Percentiles rank a stretch among this genome's conserved stretches.
Conservation (phyloP, 805 yeast species). For the Phaffomyces antillensis region DNA sequence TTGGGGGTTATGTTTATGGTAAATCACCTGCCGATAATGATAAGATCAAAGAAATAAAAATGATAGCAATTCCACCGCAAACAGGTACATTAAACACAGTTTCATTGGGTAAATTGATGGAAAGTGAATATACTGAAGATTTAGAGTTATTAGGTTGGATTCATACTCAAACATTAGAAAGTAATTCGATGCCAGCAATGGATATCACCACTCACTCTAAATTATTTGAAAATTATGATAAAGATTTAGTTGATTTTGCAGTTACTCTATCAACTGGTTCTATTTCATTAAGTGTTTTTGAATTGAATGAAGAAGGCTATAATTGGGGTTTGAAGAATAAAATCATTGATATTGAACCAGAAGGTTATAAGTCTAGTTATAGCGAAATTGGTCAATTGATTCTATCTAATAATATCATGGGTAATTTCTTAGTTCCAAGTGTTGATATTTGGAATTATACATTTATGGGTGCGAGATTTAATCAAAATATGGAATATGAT, state of each 20-base stretch:
- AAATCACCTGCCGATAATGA: conserved; percentile 64
- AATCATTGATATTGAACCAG: conserved; percentile 48
- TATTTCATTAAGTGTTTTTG: conserved; percentile 63
- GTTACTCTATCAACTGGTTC: conserved; percentile 82
- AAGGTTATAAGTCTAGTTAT: conserved; percentile 58
- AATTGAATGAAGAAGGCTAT: conserved; percentile 55
- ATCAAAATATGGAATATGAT: conserved; percentile 47
- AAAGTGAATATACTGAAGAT: conserved; percentile 49
- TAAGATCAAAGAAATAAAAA: conserved; percentile 69
- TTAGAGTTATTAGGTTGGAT: conserved; percentile 87
- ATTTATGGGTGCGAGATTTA: conserved; percentile 83
- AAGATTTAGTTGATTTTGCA: conserved; percentile 46
- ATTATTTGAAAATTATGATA: conserved; percentile 28
- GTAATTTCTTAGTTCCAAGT: conserved; percentile 81
- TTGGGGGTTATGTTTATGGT: conserved; percentile 80
- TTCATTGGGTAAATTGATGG: conserved; percentile 28
- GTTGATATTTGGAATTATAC: conserved; percentile 86
- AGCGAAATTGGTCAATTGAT: conserved; percentile 61
- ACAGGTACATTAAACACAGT: conserved; percentile 64
- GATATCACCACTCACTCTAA: conserved; percentile 59
- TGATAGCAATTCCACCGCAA: conserved; percentile 81
- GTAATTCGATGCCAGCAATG: conserved; percentile 53
- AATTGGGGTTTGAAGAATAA: conserved; percentile 69
- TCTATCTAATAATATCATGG: conserved; percentile 67
- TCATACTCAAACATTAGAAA: conserved; percentile 76